phyloP scores from a whole-genome alignment of 306 rosid genomes.

The Prunus dulcis region DNA sequence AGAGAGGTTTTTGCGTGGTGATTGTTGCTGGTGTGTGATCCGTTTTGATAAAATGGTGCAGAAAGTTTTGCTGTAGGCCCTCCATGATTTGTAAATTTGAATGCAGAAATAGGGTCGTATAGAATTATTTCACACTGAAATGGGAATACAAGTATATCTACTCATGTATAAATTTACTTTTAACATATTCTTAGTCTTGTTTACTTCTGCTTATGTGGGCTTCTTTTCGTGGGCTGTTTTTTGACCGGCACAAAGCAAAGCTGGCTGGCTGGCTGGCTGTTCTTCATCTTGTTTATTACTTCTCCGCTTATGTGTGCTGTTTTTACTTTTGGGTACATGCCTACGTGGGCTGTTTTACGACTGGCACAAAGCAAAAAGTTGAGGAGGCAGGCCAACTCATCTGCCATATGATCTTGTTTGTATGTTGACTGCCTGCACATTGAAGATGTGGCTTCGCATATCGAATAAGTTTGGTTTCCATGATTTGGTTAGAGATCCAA shows the following conservation, averaged over 20 bases:
- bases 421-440: background rate
- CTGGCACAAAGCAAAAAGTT: background rate
- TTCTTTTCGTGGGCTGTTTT: background rate
- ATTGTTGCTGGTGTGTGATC: slow-evolving; percentile 32
- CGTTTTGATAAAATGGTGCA: slow-evolving; percentile 11
- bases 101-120: slow-evolving; percentile 41
- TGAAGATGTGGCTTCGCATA: background rate
- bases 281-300: slow-evolving; percentile 12
- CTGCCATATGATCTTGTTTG: slow-evolving; percentile 1
- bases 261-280: background rate
- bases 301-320: slow-evolving; percentile 4
- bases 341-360: background rate
- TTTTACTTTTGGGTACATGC: background rate
- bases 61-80: slow-evolving; percentile 36
- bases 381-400: background rate
- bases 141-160: slow-evolving; percentile 17
- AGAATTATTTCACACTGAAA: slow-evolving; percentile 32
- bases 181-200: background rate
- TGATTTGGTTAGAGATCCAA: too few species aligned
- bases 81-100: slow-evolving; percentile 43
- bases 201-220: slow-evolving; percentile 3
- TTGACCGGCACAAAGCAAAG: background rate
- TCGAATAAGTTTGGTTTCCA: background rate
- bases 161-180: background rate
- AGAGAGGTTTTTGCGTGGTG: slow-evolving; percentile 32